Evolutionary conservation across 192 early-diverging fungal genomes (phyloP), one percentile per base, ranked within the genome.

Genomic region (Coemansia sp.): DNA sequence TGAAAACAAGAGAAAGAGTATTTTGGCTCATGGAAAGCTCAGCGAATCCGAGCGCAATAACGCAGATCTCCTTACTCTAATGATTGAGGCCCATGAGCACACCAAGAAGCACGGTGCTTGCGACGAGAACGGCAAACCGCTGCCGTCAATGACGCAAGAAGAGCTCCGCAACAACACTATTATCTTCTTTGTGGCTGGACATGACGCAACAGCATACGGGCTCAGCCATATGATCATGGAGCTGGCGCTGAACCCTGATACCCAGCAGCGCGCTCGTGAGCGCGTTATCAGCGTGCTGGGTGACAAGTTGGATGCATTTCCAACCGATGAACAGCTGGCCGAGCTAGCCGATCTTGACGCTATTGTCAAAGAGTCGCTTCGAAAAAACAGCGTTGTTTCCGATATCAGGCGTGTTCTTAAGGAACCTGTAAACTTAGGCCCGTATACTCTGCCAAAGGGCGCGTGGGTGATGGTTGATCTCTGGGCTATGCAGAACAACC

Each of bases 101-200:
- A 74, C 77, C 40, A 79, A 74, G 48, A 38, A 64, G 60, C 74
- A 76, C 42, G 74, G 71, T 56, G 71, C 79, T 9, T 72, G 68
- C 69, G 83, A 77, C 56, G 75, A 84, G 47, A 67, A 70, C 26
- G 75, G 76, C 53, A 78, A 80, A 63, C 71, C 67, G 41, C 63
- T 74, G 52, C 69, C 77, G 21, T 72, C 80, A 18, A 76, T 82
- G 79, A 76, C 74, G 4, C 70, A 65, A 0, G 76, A 86, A 26
- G 72, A 75, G 68, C 72, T 80, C 39, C 77, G 83, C 68, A 78
- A 84, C 65, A 85, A 87, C 47, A 77, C 80, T 5, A 74, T 76
- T 16, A 67, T 87, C 9, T 86, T 86, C 75, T 87, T 82, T 74
- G 74, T 87, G 21, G 86, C 86, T 47, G 86, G 86, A 42, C 81